These are phyloP conservation scores for Austropuccinia psidii DNA, from an alignment of 1,284 basidiomycete species.

Conservation along the genomic window DNA sequence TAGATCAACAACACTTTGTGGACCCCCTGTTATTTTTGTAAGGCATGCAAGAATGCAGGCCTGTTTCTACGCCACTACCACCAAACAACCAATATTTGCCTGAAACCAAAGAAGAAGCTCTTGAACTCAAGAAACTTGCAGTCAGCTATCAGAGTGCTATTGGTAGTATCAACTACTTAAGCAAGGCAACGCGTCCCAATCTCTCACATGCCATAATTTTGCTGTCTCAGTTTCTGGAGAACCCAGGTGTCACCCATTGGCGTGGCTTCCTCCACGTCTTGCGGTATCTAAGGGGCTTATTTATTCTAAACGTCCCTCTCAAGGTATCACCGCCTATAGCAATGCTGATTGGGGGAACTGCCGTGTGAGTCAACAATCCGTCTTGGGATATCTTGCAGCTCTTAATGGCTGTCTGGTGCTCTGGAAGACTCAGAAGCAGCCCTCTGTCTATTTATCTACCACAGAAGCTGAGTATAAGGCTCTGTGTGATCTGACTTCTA, in stretches of 20 bases:
- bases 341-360: not conserved
- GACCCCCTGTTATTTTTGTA: no score
- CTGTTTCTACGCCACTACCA: no score
- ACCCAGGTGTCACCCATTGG: not conserved
- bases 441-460: not conserved
- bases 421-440: not conserved
- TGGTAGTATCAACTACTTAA: not conserved
- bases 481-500: not conserved
- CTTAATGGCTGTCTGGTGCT: not conserved
- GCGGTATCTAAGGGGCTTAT: not conserved
- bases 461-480: not conserved
- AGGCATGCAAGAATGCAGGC: no score
- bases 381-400: not conserved
- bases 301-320: not conserved
- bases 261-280: not conserved
- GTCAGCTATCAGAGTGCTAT: no score
- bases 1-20: no score
- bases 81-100: no score
- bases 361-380: not conserved
- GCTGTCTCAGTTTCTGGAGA: not conserved
- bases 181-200: not conserved
- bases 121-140: no score
- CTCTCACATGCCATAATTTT: not conserved
- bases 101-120: no score
- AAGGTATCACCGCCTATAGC: not conserved